These are phyloP conservation scores for Litchi chinensis DNA, from an alignment of 345 rosid genomes.

Conservation along the genomic window DNA sequence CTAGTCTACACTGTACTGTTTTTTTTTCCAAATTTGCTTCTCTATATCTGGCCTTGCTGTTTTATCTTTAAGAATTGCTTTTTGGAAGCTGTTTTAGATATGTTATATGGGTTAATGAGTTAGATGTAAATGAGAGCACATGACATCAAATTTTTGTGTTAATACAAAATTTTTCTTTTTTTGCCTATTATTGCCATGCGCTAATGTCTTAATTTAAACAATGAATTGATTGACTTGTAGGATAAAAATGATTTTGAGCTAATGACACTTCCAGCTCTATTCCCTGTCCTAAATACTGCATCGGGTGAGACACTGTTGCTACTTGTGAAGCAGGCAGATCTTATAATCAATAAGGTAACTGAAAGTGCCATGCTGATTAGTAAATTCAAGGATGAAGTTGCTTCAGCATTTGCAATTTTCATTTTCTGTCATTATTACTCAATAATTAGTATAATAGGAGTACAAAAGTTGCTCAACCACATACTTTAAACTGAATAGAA, in stretches of 20 bases:
- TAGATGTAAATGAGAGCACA: neutral
- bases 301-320: constrained; percentile 87
- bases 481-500: neutral
- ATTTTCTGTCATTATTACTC: neutral
- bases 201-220: neutral
- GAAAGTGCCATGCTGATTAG: neutral
- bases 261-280: constrained; percentile 87
- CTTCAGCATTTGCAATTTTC: neutral
- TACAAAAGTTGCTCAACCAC: neutral
- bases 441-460: neutral
- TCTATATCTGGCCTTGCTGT: neutral
- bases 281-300: constrained; percentile 89
- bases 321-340: constrained; percentile 91
- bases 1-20: neutral
- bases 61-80: neutral
- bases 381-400: constrained; percentile 3
- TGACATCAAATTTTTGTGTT: neutral
- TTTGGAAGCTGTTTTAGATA: neutral
- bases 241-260: constrained; percentile 90
- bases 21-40: neutral
- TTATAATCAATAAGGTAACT: constrained; percentile 81
- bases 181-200: neutral
- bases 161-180: neutral
- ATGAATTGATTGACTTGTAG: constrained; percentile 47
- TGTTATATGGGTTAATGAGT: neutral